phyloP scores from a whole-genome alignment of 345 rosid genomes.

The Salix brachista region DNA sequence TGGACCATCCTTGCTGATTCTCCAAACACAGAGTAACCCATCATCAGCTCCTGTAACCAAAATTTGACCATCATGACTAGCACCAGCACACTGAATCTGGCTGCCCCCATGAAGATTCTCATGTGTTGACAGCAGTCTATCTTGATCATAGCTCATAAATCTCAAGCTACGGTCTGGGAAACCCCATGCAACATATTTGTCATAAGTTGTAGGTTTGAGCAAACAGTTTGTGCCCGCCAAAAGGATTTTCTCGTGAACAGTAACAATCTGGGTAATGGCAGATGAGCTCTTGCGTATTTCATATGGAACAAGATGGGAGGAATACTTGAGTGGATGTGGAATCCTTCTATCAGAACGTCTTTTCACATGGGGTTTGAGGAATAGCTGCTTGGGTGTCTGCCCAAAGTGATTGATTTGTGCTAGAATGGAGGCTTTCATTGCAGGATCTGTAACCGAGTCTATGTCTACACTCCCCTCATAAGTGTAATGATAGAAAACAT shows the following conservation, averaged over 20 bases:
- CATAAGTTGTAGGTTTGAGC: constrained; percentile 85
- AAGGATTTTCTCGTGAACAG: constrained; percentile 76
- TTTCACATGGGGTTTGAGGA: constrained; percentile 87
- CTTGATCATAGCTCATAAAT: constrained; percentile 96
- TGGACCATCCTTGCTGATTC: constrained; percentile 62
- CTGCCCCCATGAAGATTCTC: constrained; percentile 94
- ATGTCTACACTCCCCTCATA: constrained; percentile 99
- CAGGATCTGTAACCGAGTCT: constrained; percentile 95
- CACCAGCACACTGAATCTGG: constrained; percentile 85
- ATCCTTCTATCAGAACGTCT: constrained; percentile 68
- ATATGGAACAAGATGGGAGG: constrained; percentile 74
- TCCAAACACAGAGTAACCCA: constrained; percentile 84
- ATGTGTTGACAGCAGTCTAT: constrained; percentile 82
- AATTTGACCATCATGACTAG: constrained; percentile 87
- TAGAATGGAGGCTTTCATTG: constrained; percentile 97
- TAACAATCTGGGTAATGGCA: constrained; percentile 74
- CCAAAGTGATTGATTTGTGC: constrained; percentile 99
- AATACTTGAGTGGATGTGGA: constrained; percentile 83
- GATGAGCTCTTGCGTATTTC: constrained; percentile 75
- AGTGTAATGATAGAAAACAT: constrained; percentile 99
- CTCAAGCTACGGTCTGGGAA: constrained; percentile 96
- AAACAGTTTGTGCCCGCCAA: constrained; percentile 62
- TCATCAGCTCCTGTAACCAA: constrained; percentile 96
- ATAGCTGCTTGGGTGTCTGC: constrained; percentile 97
- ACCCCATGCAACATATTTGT: constrained; percentile 92